A percentile compares a stretch with the other conserved stretches of the same genome.
Evolutionary conservation across 805 yeast genomes (phyloP).

Genomic region (Yarrowia keelungensis): DNA sequence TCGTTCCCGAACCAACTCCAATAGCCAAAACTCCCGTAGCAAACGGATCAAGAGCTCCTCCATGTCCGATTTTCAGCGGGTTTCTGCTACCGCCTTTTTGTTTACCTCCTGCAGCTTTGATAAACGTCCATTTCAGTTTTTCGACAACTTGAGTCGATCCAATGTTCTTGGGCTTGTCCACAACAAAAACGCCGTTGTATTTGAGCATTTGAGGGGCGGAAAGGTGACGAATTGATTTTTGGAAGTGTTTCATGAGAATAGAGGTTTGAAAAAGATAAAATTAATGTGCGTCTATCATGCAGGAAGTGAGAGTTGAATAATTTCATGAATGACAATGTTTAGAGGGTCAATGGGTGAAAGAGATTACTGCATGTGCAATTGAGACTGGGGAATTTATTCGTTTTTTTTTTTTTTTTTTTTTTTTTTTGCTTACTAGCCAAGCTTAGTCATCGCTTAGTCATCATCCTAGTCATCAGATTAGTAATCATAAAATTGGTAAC

Average conservation of each 20-base stretch:
- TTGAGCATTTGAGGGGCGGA: slow-evolving; percentile 1
- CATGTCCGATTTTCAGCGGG: slow-evolving; percentile 94
- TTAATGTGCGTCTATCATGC: too few relatives aligned
- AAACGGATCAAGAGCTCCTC: slow-evolving; percentile 94
- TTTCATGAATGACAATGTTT: too few relatives aligned
- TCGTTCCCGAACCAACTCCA: slow-evolving; percentile 94
- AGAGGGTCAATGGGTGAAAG: too few relatives aligned
- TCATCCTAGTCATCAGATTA: too few relatives aligned
- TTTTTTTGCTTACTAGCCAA: too few relatives aligned
- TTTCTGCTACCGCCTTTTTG: slow-evolving; percentile 61
- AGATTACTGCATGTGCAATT: too few relatives aligned
- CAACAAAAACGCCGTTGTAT: slow-evolving; percentile 84
- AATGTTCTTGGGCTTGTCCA: slow-evolving; percentile 86
- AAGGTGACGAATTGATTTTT: background rate
- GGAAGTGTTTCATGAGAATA: background rate
- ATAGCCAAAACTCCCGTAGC: slow-evolving; percentile 93
- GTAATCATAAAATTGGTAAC: too few relatives aligned
- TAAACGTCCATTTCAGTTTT: slow-evolving; percentile 67
- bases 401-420: too few relatives aligned
- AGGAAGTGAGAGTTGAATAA: too few relatives aligned
- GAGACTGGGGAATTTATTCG: too few relatives aligned
- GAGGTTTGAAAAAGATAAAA: too few relatives aligned
- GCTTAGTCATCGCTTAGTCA: too few relatives aligned
- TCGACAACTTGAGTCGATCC: slow-evolving; percentile 78
- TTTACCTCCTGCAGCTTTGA: slow-evolving; percentile 60